A percentile compares a stretch with the other conserved stretches of the same genome.
Conservation (phyloP, 768 basidiomycete species). For the Hemileccinum rubropunctum region DNA sequence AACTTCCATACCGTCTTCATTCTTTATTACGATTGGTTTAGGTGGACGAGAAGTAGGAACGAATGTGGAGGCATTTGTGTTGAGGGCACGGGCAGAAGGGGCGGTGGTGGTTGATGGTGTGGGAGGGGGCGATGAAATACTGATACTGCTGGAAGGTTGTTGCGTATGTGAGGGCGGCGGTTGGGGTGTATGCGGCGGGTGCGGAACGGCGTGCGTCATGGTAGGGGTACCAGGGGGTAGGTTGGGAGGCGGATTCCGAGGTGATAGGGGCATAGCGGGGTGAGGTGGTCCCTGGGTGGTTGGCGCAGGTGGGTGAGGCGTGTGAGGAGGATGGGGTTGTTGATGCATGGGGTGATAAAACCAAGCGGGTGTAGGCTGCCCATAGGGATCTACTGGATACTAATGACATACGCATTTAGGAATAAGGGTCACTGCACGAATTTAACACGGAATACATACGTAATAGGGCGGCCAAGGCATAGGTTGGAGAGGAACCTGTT, state of each 20-base stretch:
- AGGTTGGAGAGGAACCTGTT: conserved; percentile 39
- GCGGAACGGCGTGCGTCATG: conserved; percentile 53
- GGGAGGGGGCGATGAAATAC: conserved; percentile 58
- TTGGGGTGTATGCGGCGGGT: conserved; percentile 44
- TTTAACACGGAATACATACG: conserved; percentile 40
- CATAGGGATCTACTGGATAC: conserved; percentile 50
- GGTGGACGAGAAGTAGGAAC: conserved; percentile 49
- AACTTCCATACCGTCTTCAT: conserved; percentile 62
- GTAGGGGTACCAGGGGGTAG: conserved; percentile 72
- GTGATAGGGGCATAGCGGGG: conserved; percentile 62
- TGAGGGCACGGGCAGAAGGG: conserved; percentile 46
- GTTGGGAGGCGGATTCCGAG: conserved; percentile 53
- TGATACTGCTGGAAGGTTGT: conserved; percentile 44
- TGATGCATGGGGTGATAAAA: conserved; percentile 41
- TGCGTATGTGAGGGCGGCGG: conserved; percentile 43
- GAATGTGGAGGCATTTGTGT: conserved; percentile 63
- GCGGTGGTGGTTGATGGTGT: conserved; percentile 56
- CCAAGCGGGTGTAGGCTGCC: conserved; percentile 35
- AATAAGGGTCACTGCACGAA: not conserved
- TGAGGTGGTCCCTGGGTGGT: conserved; percentile 44
- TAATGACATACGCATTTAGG: conserved; percentile 19
- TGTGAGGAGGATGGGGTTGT: conserved; percentile 47
- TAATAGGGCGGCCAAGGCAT: conserved; percentile 51
- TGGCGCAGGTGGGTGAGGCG: conserved; percentile 36
- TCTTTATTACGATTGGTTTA: conserved; percentile 57